Conservation (phyloP, 177 flowering plant species). For the Vitis hybrid region DNA sequence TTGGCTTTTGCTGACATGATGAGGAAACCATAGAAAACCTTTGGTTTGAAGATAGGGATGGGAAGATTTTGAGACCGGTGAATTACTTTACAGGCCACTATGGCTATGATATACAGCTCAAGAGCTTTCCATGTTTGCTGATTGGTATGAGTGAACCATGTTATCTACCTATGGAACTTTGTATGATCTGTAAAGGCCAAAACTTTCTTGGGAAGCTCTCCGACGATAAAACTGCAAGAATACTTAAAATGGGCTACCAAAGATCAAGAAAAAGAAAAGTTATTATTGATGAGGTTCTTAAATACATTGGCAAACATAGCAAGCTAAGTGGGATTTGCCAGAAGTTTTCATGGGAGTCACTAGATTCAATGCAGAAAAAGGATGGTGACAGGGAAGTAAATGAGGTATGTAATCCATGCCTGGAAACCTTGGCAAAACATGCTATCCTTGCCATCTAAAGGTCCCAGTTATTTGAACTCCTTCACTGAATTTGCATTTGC, state of each 20-base stretch:
- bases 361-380: too few relatives aligned
- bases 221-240: conserved; percentile 84
- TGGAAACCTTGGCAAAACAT: too few relatives aligned
- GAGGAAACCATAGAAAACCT: conserved; percentile 73
- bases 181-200: conserved; percentile 93
- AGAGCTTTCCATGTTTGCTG: conserved; percentile 93
- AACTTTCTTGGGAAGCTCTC: conserved; percentile 90
- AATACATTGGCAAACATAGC: too few relatives aligned
- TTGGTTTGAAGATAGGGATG: conserved; percentile 76
- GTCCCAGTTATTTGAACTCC: too few relatives aligned
- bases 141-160: conserved; percentile 89
- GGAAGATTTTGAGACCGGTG: conserved; percentile 57
- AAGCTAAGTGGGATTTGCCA: too few relatives aligned
- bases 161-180: conserved; percentile 97
- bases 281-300: conserved; percentile 57
- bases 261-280: conserved; percentile 72
- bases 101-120: conserved; percentile 73
- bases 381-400: too few relatives aligned
- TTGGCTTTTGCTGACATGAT: too few relatives aligned
- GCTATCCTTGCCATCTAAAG: too few relatives aligned
- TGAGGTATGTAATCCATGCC: too few relatives aligned
- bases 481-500: too few relatives aligned
- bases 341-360: too few relatives aligned
- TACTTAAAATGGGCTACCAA: conserved; percentile 87
- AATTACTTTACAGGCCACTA: conserved; percentile 85